Evolutionary conservation across 306 rosid species (phyloP).

Genomic region (Mimosa pudica): DNA sequence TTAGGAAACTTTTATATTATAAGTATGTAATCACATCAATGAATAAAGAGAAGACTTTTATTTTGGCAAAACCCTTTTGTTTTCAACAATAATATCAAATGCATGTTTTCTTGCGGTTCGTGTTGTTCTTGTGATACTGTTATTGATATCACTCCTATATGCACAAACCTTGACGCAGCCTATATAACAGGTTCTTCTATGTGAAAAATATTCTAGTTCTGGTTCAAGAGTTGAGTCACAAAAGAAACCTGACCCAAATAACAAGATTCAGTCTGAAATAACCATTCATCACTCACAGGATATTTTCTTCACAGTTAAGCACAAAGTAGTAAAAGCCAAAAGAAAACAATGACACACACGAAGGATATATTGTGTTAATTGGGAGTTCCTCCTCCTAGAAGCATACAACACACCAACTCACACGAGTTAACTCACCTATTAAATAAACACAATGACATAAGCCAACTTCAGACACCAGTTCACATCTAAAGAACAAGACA

Average conservation of each 20-base stretch:
- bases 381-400: background rate
- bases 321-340: background rate
- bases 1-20: too few species aligned
- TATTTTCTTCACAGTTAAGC: background rate
- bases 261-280: background rate
- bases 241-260: background rate
- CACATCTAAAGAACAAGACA: background rate
- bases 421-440: background rate
- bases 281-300: background rate
- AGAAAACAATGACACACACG: background rate
- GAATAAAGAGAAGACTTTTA: too few species aligned
- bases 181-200: background rate
- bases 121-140: constrained; percentile 10
- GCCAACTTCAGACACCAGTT: background rate
- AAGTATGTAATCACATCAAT: too few species aligned
- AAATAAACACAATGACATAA: background rate
- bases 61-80: too few species aligned
- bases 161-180: background rate
- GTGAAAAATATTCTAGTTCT: background rate
- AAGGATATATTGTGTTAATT: background rate
- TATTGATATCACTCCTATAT: background rate
- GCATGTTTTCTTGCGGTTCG: constrained; percentile 10
- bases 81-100: background rate
- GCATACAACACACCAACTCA: background rate
- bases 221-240: background rate